These are phyloP conservation scores for Insectozyma bohioensis DNA, from an alignment of 1,139 yeast genomes.

Conservation along the genomic window DNA sequence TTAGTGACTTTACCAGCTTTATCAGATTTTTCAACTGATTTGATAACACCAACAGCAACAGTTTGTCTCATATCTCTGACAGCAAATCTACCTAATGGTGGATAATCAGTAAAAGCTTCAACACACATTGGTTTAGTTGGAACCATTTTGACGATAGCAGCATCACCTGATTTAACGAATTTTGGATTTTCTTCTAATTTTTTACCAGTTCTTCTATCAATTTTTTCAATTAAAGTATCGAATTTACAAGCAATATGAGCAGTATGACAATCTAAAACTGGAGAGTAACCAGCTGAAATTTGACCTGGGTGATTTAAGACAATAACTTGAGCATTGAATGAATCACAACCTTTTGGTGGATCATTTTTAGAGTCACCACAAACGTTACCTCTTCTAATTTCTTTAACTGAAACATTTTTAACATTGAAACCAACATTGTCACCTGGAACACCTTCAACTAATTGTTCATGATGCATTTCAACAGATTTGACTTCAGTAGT, in stretches of 20 bases:
- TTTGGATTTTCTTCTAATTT: slow-evolving; percentile 78
- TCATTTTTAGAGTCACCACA: slow-evolving; percentile 95
- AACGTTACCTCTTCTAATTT: slow-evolving; percentile 93
- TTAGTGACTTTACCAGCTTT: slow-evolving; percentile 99
- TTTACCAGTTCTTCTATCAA: slow-evolving; percentile 95
- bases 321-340: slow-evolving; percentile 88
- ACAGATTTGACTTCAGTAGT: slow-evolving; percentile 93
- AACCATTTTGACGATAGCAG: slow-evolving; percentile 87
- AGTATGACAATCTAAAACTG: slow-evolving; percentile 93
- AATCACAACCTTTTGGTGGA: slow-evolving; percentile 81
- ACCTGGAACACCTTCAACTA: slow-evolving; percentile 86
- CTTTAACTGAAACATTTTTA: slow-evolving; percentile 92
- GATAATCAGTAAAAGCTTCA: slow-evolving; percentile 95
- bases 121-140: slow-evolving; percentile 98
- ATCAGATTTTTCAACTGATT: slow-evolving; percentile 94
- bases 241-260: slow-evolving; percentile 94
- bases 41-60: slow-evolving; percentile 99
- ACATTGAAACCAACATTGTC: slow-evolving; percentile 96
- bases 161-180: slow-evolving; percentile 91
- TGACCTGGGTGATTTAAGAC: slow-evolving; percentile 94
- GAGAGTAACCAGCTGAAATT: slow-evolving; percentile 90
- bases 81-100: slow-evolving; percentile 99
- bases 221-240: slow-evolving; percentile 81
- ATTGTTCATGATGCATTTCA: slow-evolving; percentile 92
- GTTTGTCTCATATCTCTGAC: slow-evolving; percentile 99